Evolutionary conservation across 1,284 basidiomycete genomes (phyloP), one percentile per base, ranked within the genome.

Genomic region (Austroboletus sp.): DNA sequence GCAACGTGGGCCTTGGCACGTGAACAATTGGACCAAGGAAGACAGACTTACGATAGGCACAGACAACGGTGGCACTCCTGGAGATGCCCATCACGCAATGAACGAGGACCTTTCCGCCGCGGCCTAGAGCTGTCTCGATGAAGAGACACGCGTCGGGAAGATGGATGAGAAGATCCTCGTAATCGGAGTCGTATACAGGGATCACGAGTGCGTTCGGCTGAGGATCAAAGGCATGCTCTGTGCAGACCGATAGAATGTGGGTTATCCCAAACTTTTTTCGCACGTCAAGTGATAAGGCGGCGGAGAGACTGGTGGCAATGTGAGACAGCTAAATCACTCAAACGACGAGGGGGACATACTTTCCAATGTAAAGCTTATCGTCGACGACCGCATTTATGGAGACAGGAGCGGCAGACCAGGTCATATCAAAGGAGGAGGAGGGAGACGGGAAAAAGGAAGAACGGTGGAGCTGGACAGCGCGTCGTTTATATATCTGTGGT

Each of bases 81-180:
- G 80, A 85, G 5, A 88, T 70, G 9, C 85, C 85, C 70, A 85
- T 82, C 13, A 81, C 70, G 63, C 87, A 89, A 57, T 89, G 86
- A 12, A 89, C 81, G 15, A 89, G 73, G 26, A 87, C 77, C 42
- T 62, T 70, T 0, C 78, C 77, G 27, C 72, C 70, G 4, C 57
- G 33, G 5, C 66, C 58, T 32, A 82, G 53, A 5, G 79, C 76
- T 16, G 63, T 48, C 51, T 76, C 68, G 31, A 82, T 82, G 54
- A 82, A 82, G 15, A 53, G 56, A 57, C 78, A 79, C 11, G 75
- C 69, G 11, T 58, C 50, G 2, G 78, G 75, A 1, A 82, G 65
- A 49, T 79, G 71, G 23, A 76, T 71, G 13, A 82, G 71, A 23
- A 82, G 66, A 47, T 82, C 75, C 34, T 77, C 77, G 44, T 77